These are phyloP conservation scores for Fusarium oxysporum DNA, from an alignment of 2,329 filamentous ascomycete species.

Conservation along the genomic window DNA sequence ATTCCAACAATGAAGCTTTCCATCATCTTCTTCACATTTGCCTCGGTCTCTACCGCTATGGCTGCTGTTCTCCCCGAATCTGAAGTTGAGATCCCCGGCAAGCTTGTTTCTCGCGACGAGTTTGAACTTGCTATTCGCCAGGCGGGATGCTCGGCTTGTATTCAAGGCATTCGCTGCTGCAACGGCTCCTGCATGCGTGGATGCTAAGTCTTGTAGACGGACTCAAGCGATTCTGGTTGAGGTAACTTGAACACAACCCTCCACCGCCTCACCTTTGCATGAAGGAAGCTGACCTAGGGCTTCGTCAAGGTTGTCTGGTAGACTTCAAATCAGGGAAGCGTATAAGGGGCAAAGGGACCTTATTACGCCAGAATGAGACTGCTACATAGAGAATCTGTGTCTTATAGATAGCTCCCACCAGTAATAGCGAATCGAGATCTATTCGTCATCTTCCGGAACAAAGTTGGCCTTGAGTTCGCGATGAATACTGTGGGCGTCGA, in stretches of 20 bases:
- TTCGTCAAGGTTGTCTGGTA: accelerated
- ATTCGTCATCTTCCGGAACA: accelerated
- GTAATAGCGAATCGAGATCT: not conserved
- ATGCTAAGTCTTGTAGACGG: not conserved
- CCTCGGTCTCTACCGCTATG: not conserved
- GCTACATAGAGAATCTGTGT: too few relatives aligned
- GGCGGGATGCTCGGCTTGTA: not conserved
- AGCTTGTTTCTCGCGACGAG: not conserved
- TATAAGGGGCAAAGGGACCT: too few relatives aligned
- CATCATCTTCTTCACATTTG: not conserved
- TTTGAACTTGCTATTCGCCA: not conserved
- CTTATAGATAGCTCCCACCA: too few relatives aligned
- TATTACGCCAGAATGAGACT: too few relatives aligned
- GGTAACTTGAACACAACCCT: too few relatives aligned
- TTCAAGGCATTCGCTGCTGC: not conserved
- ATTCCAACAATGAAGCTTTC: not conserved
- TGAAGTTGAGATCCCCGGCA: not conserved
- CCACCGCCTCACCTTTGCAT: not conserved
- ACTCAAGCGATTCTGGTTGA: not conserved
- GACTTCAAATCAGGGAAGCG: not conserved
- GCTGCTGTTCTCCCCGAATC: not conserved
- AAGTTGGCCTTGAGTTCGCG: not conserved
- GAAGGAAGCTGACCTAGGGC: not conserved
- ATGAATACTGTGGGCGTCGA: not conserved
- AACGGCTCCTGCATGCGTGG: not conserved